Base-by-base conservation (phyloP, 225 moss, liverwort and hornwort species). In the Polytrichum commune region DNA sequence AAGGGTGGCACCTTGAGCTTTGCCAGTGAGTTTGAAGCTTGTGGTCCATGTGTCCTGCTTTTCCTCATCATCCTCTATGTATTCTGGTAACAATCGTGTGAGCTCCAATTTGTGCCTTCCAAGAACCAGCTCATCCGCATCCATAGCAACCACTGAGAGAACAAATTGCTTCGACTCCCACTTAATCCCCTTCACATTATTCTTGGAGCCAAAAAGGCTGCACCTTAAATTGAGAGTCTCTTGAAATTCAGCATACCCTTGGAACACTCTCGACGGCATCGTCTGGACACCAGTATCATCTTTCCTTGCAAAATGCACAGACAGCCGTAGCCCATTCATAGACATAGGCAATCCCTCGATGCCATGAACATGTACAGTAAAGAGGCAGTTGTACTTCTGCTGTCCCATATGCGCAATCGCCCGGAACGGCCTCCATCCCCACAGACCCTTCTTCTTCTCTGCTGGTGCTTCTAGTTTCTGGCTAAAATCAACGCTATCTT, bases 371-470 rank as follows among this genome's bases (percentile, higher is more conserved):
- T 93, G 97, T 8, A 93, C 84, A 19, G 97, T 84, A 71, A 98
- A 94, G 63, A 93, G 66, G 72, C 88, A 92, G 84, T 91, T 92
- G 29, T 83, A 92, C 72, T 88, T 89, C 62, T 89, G 89, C 67
- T 93, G 94, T 29, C 90, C 97, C 46, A 98, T 91, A 33, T 94
- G 94, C 30, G 94, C 90, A 32, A 98, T 80, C 22, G 92, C 93
- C 18, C 94, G 89, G 72, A 98, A 98, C 18, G 97, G 91, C 83
- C 90, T 94, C 97, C 97, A 98, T 61, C 85, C 83, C 97, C 97
- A 94, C 67, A 92, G 74, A 20, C 94, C 89, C 75, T 90, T 94
- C 83, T 88, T 88, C 86, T 94, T 98, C 67, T 86, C 92, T 4
- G 83, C 79, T 16, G 72, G 81, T 19, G 77, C 86, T 67, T 94